Evolutionary conservation across 169 alveolate genomes (phyloP).

Genomic region (Plasmodium gallinaceum): DNA sequence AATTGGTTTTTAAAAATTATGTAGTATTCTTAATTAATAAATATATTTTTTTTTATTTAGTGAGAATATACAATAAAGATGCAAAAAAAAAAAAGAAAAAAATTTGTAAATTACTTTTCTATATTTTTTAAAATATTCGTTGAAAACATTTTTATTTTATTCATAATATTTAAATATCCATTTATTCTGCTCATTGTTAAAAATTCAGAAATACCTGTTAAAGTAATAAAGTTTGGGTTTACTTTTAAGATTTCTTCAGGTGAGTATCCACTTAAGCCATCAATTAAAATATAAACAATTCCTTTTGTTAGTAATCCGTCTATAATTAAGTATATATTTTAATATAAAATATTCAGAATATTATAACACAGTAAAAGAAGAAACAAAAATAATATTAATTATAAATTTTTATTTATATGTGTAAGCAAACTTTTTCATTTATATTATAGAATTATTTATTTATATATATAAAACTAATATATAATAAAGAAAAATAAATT

Average conservation of each 20-base stretch:
- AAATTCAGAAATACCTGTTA: constrained; percentile 74
- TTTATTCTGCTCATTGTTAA: constrained; percentile 77
- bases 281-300: constrained; percentile 69
- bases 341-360: neutral
- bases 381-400: neutral
- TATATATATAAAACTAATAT: too few species aligned
- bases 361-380: too few species aligned
- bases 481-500: too few species aligned
- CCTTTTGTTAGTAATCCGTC: constrained; percentile 76
- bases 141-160: constrained; percentile 57
- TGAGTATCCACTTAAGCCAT: constrained; percentile 74
- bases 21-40: too few species aligned
- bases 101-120: constrained; percentile 35
- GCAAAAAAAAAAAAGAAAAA: neutral
- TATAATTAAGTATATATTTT: neutral
- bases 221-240: constrained; percentile 62
- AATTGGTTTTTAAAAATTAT: too few species aligned
- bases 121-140: constrained; percentile 30
- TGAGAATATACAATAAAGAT: neutral
- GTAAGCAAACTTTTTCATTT: too few species aligned
- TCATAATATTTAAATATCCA: constrained; percentile 76
- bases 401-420: too few species aligned
- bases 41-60: too few species aligned
- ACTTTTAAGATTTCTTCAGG: constrained; percentile 67
- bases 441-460: too few species aligned